Base-by-base conservation (phyloP, 108 stramenopile genomes). In the Fragilariopsis cylindrus region DNA sequence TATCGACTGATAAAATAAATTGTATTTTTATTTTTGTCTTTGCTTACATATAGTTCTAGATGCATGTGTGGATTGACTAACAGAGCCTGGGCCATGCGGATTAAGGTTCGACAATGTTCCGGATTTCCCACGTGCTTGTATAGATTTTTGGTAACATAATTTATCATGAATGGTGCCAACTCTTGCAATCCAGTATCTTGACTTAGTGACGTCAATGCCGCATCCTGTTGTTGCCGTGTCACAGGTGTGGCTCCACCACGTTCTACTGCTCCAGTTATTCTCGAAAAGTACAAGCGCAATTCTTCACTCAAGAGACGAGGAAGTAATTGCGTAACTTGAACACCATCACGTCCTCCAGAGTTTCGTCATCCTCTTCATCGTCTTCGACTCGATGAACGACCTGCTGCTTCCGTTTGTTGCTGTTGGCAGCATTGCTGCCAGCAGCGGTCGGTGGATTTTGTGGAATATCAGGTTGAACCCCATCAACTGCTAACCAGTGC, bases 401-500 rank as follows among this genome's bases (percentile, higher is more conserved):
- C 39, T 46, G 41, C 11, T 74, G 39, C 15, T 69, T 66, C 15
- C 62, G 11, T 48, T 50, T 55, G 70, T 18, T 18, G 42, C 55
- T 42, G 39, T 30, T 44, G 39, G 58, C 53, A 48, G 69, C 71
- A 58, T 60, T 77, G 48, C 68, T 68, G 3, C 62, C 62, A 60
- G 40, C 58, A n/a, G 21, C 19, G 21, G 19, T 30, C 8, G 42
- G 42, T 42, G 87, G 85, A 78, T 93, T 90, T 71, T 84, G 85
- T 44, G 87, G 86, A 66, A 85, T 88, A 48, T 81, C 69, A 12
- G 93, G 90, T 55, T 75, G 80, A 1, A 77, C 77, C 2, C 94
- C 94, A 55, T 95, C 90, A 18, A 95, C 94, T 1, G 94, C 94
- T 8, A 95, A 82, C 94, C 94, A 95, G 63, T 92, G 91, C 18